Percentiles rank a stretch among this genome's conserved stretches.
These are phyloP conservation scores for Boletus subcaerulescens DNA, from an alignment of 768 basidiomycete genomes.

Conservation along the genomic window DNA sequence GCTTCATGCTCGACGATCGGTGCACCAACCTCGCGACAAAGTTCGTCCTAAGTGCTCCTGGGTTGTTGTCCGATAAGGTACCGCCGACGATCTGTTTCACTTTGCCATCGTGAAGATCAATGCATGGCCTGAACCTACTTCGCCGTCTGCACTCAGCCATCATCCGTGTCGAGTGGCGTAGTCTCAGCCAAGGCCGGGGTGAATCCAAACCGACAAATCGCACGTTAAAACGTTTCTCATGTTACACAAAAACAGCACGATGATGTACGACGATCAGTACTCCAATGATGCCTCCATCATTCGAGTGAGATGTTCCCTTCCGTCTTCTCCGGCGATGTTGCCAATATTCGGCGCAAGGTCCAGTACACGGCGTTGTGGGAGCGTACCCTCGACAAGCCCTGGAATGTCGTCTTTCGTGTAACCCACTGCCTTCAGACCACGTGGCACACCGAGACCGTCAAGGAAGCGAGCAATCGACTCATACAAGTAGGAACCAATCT, in stretches of 20 bases:
- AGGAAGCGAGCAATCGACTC: slow-evolving; percentile 90
- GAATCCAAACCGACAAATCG: neutral
- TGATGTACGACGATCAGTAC: slow-evolving; percentile 44
- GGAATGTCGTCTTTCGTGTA: slow-evolving; percentile 66
- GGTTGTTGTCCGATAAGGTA: slow-evolving; percentile 70
- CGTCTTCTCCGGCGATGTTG: slow-evolving; percentile 78
- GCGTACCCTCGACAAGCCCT: slow-evolving; percentile 82
- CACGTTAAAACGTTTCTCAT: neutral
- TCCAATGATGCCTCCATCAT: slow-evolving; percentile 81
- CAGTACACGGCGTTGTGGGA: slow-evolving; percentile 89
- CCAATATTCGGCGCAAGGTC: slow-evolving; percentile 92
- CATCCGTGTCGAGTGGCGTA: neutral
- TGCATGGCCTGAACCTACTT: slow-evolving; percentile 84
- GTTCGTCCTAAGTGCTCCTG: slow-evolving; percentile 73
- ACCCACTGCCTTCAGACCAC: slow-evolving; percentile 80
- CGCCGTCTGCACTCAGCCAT: slow-evolving; percentile 25
- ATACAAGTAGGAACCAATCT: slow-evolving; percentile 72
- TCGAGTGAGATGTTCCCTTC: slow-evolving; percentile 71
- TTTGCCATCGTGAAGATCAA: slow-evolving; percentile 92
- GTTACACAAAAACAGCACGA: slow-evolving; percentile 7
- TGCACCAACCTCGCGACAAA: slow-evolving; percentile 74
- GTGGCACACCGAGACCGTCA: slow-evolving; percentile 78
- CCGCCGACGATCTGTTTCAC: slow-evolving; percentile 99
- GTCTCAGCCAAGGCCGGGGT: neutral
- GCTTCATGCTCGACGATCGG: neutral